These are phyloP conservation scores for Podila epigama DNA, from an alignment of 192 early-diverging fungal genomes.

Conservation along the genomic window DNA sequence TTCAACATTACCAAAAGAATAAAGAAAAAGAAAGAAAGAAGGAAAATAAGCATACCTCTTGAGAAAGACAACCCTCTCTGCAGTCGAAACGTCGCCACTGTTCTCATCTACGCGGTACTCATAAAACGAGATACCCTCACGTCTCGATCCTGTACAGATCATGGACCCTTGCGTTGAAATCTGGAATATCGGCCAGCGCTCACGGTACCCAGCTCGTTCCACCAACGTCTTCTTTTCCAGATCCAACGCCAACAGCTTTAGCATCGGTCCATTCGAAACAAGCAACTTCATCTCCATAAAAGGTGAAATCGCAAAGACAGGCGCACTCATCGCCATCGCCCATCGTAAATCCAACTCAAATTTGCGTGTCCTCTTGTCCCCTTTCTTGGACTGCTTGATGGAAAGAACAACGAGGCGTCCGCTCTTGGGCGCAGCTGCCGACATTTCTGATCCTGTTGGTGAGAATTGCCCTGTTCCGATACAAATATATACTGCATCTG, in stretches of 20 bases:
- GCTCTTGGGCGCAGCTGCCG: slow-evolving; percentile 26
- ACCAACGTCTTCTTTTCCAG: slow-evolving; percentile 44
- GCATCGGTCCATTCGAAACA: slow-evolving; percentile 23
- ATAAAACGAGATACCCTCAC: slow-evolving; percentile 40
- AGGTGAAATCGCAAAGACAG: slow-evolving; percentile 35
- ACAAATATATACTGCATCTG: slow-evolving; percentile 30
- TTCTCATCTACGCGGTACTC: slow-evolving; percentile 12
- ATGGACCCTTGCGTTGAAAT: slow-evolving; percentile 32
- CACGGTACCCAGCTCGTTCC: slow-evolving; percentile 25
- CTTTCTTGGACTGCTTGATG: slow-evolving; percentile 37
- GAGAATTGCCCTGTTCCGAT: slow-evolving; percentile 42
- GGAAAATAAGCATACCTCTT: slow-evolving; percentile 27
- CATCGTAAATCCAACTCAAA: slow-evolving; percentile 31
- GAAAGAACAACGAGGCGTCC: slow-evolving; percentile 35
- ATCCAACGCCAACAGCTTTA: slow-evolving; percentile 31
- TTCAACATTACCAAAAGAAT: too few species aligned
- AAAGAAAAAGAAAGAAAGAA: too few species aligned
- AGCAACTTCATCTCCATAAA: slow-evolving; percentile 31
- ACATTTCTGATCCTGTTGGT: slow-evolving; percentile 25
- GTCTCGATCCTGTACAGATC: slow-evolving; percentile 39
- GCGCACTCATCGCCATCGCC: slow-evolving; percentile 33
- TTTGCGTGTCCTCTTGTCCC: slow-evolving; percentile 13
- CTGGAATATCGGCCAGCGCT: slow-evolving; percentile 44
- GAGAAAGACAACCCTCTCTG: slow-evolving; percentile 26
- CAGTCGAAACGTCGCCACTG: background rate